Evolutionary conservation across 805 yeast species (phyloP), one percentile per base, ranked within the genome.

Genomic region (Cyberlindnera suaveolens): DNA sequence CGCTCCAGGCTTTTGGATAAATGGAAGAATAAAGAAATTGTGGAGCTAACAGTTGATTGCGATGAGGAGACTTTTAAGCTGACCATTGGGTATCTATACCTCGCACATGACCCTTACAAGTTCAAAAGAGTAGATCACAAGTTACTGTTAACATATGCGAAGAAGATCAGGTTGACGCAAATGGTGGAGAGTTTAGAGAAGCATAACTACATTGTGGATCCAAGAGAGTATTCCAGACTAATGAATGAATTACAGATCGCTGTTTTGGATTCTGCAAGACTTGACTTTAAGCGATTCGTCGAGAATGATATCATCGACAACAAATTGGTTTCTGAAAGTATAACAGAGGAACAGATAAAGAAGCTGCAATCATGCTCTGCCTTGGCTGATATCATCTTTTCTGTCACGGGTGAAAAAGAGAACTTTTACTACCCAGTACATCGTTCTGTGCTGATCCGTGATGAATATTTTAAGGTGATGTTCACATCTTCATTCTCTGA

Each of bases 391-490:
- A 53, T 75, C 0, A 64, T 77, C 1, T 38, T 80, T 1, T 52
- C 68, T 1, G 68, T 70, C 6, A 48, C 50, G 6, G 56, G 62
- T 4, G 65, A 65, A 19, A 54, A 61, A 5, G 62, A 64, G 20
- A 41, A 50, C 27, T 10, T 30, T 7, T 70, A 68, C 45, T 84
- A 77, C 53, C 90, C 91, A 1, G 78, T 71, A 5, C 85, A 85
- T 58, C 67, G 80, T 34, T 71, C 85, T 1, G 72, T 85, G 39
- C 56, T 85, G 19, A 60, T 71, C 5, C 63, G 89, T 34, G 74
- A 85, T 3, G 82, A 76, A 36, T 85, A 81, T 58, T 85, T 77
- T 53, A 75, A 70, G 40, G 71, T 78, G 3, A 73, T 84, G 81
- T 78, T 85, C 55, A 58, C 66, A 9, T 78, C 85, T 2, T 58